Conservation (phyloP, 106 monocot genomes). For the Apostasia ramifera region DNA sequence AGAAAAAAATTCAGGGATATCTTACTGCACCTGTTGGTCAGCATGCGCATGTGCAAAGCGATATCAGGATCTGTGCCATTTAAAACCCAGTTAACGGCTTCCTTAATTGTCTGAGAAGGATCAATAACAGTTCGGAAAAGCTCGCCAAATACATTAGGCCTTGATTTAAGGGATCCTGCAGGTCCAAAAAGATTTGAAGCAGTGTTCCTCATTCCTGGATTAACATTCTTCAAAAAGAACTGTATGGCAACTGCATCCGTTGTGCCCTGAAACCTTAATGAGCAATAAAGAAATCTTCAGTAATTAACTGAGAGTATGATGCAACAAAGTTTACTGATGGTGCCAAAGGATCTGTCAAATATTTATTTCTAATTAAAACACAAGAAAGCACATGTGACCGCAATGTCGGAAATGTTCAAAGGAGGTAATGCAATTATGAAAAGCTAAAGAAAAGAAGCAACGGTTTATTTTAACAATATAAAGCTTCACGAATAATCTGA, state of each 20-base stretch:
- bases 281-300: not conserved
- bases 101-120: constrained; percentile 55
- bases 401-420: no score
- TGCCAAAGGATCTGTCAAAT: no score
- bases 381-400: no score
- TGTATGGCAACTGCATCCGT: constrained; percentile 88
- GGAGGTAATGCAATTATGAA: no score
- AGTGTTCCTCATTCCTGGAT: constrained; percentile 59
- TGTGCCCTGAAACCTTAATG: constrained; percentile 76
- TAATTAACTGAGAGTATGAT: no score
- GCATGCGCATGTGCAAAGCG: constrained; percentile 90
- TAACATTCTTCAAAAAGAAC: constrained; percentile 89
- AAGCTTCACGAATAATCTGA: no score
- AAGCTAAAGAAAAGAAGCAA: no score
- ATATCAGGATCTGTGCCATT: constrained; percentile 69
- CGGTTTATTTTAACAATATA: no score
- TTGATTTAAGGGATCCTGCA: constrained; percentile 33
- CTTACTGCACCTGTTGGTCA: constrained; percentile 61
- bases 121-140: constrained; percentile 60
- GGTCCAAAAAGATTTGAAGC: constrained; percentile 70
- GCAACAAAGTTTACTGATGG: no score
- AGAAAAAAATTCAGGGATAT: not conserved
- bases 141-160: constrained; percentile 93
- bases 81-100: constrained; percentile 66
- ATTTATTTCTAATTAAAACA: no score